Percentiles rank a stretch among this genome's conserved stretches.
phyloP scores from a whole-genome alignment of 805 yeast genomes.

The Yamadazyma philogaea region DNA sequence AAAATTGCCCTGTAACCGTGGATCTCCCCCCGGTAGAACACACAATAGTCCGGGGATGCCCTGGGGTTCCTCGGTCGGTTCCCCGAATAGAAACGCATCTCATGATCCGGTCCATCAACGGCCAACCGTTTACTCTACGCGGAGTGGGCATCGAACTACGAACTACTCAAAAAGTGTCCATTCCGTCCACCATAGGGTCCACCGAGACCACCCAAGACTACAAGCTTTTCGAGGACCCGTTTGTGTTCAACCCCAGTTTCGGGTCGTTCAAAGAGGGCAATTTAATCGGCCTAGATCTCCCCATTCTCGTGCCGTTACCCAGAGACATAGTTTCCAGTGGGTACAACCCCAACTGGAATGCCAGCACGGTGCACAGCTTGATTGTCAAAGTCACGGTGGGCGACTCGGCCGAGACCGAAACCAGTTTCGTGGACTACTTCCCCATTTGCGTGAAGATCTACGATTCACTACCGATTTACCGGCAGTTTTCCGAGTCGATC shows the following conservation, averaged over 20 bases:
- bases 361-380: conserved; percentile 46
- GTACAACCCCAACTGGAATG: conserved; percentile 44
- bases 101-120: conserved; percentile 51
- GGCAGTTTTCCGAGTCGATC: conserved; percentile 54
- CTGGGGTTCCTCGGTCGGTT: conserved; percentile 59
- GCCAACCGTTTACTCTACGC: conserved; percentile 46
- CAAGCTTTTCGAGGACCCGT: conserved; percentile 33
- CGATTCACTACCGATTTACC: conserved; percentile 53
- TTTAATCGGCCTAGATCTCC: conserved; percentile 55
- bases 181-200: conserved; percentile 38
- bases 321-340: conserved; percentile 54
- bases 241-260: conserved; percentile 35
- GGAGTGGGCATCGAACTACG: conserved; percentile 47
- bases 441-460: conserved; percentile 56
- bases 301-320: conserved; percentile 55
- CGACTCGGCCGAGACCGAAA: conserved; percentile 27
- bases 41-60: conserved; percentile 61
- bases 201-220: conserved; percentile 32
- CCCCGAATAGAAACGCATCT: conserved; percentile 60
- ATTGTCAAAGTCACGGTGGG: conserved; percentile 38
- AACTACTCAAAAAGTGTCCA: conserved; percentile 48
- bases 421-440: conserved; percentile 31
- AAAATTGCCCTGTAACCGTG: conserved; percentile 27
- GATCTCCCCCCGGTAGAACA: conserved; percentile 49
- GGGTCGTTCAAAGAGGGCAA: conserved; percentile 36